Conservation (phyloP, 768 basidiomycete species). For the Suillus fuscotomentosus region DNA sequence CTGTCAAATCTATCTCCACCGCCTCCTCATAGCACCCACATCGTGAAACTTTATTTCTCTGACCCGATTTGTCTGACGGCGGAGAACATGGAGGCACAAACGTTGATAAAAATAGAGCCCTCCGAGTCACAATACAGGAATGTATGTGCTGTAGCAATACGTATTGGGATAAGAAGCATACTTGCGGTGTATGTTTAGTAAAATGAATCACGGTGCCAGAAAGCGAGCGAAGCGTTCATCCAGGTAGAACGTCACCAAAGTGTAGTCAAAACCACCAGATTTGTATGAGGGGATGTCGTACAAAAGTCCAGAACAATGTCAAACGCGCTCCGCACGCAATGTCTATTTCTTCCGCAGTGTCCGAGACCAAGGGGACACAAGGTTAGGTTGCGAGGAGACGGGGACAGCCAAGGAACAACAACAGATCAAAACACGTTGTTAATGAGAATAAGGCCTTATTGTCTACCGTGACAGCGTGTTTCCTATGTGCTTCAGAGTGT, state of each 20-base stretch:
- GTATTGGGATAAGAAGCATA: not conserved
- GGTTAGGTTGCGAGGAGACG: not conserved
- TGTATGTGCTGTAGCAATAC: not conserved
- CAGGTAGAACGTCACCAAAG: not conserved
- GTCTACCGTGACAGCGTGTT: too few relatives aligned
- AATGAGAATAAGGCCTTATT: too few relatives aligned
- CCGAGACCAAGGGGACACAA: not conserved
- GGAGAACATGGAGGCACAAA: not conserved
- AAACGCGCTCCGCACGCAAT: not conserved
- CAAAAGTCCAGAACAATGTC: not conserved
- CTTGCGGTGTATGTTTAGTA: not conserved
- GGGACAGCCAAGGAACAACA: not conserved
- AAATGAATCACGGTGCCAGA: not conserved
- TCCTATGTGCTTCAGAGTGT: too few relatives aligned
- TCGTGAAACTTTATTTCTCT: not conserved
- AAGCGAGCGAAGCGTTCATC: not conserved
- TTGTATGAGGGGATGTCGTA: not conserved
- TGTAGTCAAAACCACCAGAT: not conserved
- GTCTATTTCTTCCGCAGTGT: not conserved
- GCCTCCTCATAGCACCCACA: not conserved
- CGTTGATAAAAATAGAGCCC: not conserved
- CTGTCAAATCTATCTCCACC: not conserved
- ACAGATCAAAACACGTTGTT: not conserved
- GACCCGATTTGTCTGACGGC: not conserved
- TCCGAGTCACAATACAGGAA: not conserved